phyloP scores from a whole-genome alignment of 2,329 filamentous ascomycete species.

The Nemania sp. region DNA sequence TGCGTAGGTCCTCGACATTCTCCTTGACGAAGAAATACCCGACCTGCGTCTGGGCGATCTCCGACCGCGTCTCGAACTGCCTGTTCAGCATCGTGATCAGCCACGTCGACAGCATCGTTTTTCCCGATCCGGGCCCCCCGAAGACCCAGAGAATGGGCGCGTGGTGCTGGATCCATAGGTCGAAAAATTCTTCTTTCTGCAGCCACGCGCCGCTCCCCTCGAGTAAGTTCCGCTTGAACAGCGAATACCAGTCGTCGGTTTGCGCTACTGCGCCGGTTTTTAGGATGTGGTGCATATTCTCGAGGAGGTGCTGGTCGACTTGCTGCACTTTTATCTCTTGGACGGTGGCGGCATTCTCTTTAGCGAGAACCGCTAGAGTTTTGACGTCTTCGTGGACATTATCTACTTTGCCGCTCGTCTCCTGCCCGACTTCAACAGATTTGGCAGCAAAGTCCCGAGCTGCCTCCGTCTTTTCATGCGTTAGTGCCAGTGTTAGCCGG shows the following conservation, averaged over 20 bases:
- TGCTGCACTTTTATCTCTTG: slow-evolving; percentile 4
- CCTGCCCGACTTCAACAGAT: slow-evolving; percentile 7
- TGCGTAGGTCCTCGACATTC: slow-evolving; percentile 4
- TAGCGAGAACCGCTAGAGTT: neutral
- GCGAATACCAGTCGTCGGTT: slow-evolving; percentile 6
- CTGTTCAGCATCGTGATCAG: slow-evolving; percentile 10
- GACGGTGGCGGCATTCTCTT: neutral
- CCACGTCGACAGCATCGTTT: slow-evolving; percentile 13
- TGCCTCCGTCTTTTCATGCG: slow-evolving; percentile 7
- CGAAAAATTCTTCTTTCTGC: slow-evolving; percentile 6
- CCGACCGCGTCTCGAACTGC: slow-evolving; percentile 5
- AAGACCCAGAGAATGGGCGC: slow-evolving; percentile 8
- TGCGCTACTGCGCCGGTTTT: neutral
- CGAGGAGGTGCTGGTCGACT: slow-evolving; percentile 1
- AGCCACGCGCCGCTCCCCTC: slow-evolving; percentile 8
- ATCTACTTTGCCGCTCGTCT: slow-evolving; percentile 4
- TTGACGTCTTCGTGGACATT: slow-evolving; percentile 1
- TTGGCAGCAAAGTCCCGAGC: slow-evolving; percentile 6
- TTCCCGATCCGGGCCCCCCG: slow-evolving; percentile 4
- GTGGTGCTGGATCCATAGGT: slow-evolving; percentile 10
- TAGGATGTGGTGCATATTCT: slow-evolving; percentile 10
- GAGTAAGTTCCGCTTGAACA: slow-evolving; percentile 9
- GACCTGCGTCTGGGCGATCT: neutral
- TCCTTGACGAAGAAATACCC: slow-evolving; percentile 11
- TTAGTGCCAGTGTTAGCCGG: slow-evolving; percentile 8